These are phyloP conservation scores for Albizia julibrissin DNA, from an alignment of 306 rosid species.

Conservation along the genomic window DNA sequence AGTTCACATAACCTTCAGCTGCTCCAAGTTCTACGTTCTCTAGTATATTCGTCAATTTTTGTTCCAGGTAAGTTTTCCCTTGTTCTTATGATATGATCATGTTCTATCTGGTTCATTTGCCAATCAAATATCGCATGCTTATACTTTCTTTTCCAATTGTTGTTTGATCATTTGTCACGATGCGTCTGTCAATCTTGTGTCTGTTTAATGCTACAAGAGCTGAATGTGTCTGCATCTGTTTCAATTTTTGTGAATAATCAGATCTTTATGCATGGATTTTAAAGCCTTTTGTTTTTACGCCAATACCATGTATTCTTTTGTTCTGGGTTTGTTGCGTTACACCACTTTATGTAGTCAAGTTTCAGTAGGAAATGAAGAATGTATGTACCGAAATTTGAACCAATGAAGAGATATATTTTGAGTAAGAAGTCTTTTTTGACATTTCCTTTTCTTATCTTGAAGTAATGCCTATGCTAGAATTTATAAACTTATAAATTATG, in stretches of 20 bases:
- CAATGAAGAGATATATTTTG: too few species aligned
- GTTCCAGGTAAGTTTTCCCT: neutral
- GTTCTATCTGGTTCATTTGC: neutral
- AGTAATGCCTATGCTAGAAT: too few species aligned
- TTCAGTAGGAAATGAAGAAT: neutral
- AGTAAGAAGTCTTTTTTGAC: too few species aligned
- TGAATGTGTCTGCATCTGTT: neutral
- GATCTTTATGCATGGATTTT: neutral
- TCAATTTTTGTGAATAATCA: neutral
- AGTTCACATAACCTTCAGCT: neutral
- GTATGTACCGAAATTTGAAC: neutral
- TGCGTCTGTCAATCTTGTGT: neutral
- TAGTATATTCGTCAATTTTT: neutral
- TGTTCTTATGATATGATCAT: neutral
- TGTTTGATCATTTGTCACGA: constrained; percentile 26
- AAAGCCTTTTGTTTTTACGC: constrained; percentile 15
- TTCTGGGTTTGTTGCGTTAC: neutral
- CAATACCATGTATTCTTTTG: neutral
- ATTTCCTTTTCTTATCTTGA: too few species aligned
- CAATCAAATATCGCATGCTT: too few species aligned
- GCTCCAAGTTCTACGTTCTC: neutral
- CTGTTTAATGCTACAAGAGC: neutral
- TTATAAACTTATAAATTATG: too few species aligned
- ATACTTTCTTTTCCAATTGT: neutral
- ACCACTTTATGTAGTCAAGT: neutral